Evolutionary conservation across 2,329 filamentous ascomycete genomes (phyloP), one percentile per base, ranked within the genome.

Genomic region (Fulvia fulva): DNA sequence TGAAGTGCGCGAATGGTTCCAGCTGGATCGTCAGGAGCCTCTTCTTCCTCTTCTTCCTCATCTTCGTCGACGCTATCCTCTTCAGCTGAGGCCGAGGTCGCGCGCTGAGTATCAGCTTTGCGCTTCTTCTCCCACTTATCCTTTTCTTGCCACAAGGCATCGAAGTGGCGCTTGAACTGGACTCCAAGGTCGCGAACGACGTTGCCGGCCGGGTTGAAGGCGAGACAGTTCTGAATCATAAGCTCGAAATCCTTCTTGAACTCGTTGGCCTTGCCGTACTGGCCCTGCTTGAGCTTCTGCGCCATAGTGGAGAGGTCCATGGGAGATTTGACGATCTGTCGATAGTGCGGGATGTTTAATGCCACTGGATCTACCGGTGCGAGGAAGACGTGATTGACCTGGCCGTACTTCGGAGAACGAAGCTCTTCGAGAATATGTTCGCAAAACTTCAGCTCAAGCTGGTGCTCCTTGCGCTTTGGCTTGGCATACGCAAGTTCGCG

Each of bases 401-500:
- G 70, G 56, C 79, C 80, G 70, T 97, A 83, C 72, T 90, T 92
- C 0, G 82, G 75, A 71, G 91, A 89, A 73, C 87, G 83, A 30
- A 97, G 72, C 70, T 97, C 91, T 32, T 84, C 83, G 57, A 97
- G 72, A 1, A 93, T 85, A 58, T 90, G 86, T 63, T 95, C 88
- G 70, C 90, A 93, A 74, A 97, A 99, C 65, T 89, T 91, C 56
- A 97, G 80, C 74, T 97, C 93, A 43, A 90, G 86, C 65, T 91
- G 87, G 62, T 89, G 86, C 77, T 93, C 94, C 85, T 96, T 89
- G 76, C 87, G 92, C 78, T 95, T 95, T 11, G 91, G 90, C 71
- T 91, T 90, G 19, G 87, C 84, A 71, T 97, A 97, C 7, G 92
- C 88, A n/a, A 97, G 81, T 70, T 97, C 94, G 65, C 93, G 92